Conservation (phyloP, 2,329 filamentous ascomycete species). For the Zelopaecilomyces penicillatus region DNA sequence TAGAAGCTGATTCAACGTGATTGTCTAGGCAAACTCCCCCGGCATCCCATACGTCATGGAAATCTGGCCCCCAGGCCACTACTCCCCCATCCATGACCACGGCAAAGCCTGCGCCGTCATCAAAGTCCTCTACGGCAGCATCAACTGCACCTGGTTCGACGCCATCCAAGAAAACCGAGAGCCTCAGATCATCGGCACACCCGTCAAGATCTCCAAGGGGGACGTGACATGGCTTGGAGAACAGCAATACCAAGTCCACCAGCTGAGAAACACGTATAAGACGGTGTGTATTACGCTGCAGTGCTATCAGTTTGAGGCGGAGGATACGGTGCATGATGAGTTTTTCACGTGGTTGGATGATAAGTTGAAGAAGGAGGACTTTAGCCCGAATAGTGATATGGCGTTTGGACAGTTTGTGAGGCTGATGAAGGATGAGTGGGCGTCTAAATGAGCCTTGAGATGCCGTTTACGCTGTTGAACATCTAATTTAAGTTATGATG, state of each 20-base stretch:
- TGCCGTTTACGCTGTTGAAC: too few relatives aligned
- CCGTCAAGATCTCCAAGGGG: neutral
- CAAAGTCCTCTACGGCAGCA: constrained; percentile 4
- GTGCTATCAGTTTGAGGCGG: neutral
- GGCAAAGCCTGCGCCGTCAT: constrained; percentile 4
- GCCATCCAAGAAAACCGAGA: neutral
- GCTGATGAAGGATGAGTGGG: too few relatives aligned
- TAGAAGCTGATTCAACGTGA: too few relatives aligned
- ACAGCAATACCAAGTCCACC: constrained; percentile 2
- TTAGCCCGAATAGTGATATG: too few relatives aligned
- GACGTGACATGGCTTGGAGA: constrained; percentile 3
- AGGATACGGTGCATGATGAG: too few relatives aligned
- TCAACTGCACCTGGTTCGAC: constrained; percentile 2
- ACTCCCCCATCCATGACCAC: constrained; percentile 3
- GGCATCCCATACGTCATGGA: constrained; percentile 2
- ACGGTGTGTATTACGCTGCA: constrained; percentile 1
- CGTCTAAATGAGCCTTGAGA: too few relatives aligned
- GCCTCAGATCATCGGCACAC: neutral
- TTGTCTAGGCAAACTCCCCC: neutral
- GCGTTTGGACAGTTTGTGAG: too few relatives aligned
- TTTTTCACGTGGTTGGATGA: too few relatives aligned
- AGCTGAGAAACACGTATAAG: constrained; percentile 1
- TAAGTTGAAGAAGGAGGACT: too few relatives aligned
- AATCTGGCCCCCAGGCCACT: constrained; percentile 1
- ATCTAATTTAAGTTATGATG: too few relatives aligned